These are phyloP conservation scores for Podosphaera aphanis DNA, from an alignment of 2,329 filamentous ascomycete genomes.

Conservation along the genomic window DNA sequence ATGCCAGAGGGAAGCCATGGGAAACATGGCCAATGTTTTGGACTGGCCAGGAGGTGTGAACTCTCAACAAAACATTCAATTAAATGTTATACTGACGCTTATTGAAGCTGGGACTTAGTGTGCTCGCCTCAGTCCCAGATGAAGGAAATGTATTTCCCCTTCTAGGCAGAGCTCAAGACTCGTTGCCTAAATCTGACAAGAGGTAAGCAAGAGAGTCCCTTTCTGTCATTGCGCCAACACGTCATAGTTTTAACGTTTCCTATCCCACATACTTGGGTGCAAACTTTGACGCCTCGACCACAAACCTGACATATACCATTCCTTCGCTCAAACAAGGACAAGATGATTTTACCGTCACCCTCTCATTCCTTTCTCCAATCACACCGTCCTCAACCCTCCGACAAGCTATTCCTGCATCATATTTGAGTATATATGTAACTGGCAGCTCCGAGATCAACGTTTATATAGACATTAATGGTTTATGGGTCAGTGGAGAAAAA, in stretches of 20 bases:
- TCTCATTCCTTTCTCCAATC: slow-evolving; percentile 28
- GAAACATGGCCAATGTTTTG: slow-evolving; percentile 71
- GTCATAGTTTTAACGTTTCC: slow-evolving; percentile 28
- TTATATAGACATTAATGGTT: slow-evolving; percentile 46
- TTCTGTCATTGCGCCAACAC: background rate
- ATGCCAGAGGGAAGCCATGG: slow-evolving; percentile 55
- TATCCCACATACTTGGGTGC: slow-evolving; percentile 35
- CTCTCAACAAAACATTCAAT: too few relatives aligned
- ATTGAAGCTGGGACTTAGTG: slow-evolving; percentile 38
- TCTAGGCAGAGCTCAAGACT: slow-evolving; percentile 42
- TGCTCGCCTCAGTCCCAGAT: slow-evolving; percentile 37
- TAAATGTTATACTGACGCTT: background rate
- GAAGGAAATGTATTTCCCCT: slow-evolving; percentile 38
- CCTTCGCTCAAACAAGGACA: slow-evolving; percentile 20
- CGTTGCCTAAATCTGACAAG: slow-evolving; percentile 22
- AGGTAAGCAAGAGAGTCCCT: slow-evolving; percentile 5
- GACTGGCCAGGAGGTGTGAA: slow-evolving; percentile 37
- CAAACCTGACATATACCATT: slow-evolving; percentile 42
- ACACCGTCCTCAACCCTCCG: slow-evolving; percentile 14
- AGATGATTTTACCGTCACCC: slow-evolving; percentile 26
- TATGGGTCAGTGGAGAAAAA: slow-evolving; percentile 62
- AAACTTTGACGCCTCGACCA: slow-evolving; percentile 45
- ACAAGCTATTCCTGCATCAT: slow-evolving; percentile 40
- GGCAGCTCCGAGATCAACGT: slow-evolving; percentile 40
- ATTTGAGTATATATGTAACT: slow-evolving; percentile 46